Conservation (phyloP, 495 filamentous ascomycete genomes). For the Platismatia glauca region DNA sequence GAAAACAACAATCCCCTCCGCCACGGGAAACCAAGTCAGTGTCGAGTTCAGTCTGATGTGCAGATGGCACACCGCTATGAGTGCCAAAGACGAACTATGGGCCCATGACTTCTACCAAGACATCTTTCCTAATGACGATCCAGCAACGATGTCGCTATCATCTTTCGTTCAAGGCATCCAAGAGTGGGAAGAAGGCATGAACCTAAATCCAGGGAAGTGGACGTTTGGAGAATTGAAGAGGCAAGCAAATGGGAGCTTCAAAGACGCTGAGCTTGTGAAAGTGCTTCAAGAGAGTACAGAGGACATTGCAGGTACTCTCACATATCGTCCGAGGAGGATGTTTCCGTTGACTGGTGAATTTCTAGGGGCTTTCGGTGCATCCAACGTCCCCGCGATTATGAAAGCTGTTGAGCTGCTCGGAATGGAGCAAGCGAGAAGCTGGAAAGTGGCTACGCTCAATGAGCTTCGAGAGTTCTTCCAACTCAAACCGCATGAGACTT, state of each 20-base stretch:
- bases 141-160: neutral
- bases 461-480: constrained; percentile 69
- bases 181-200: constrained; percentile 11
- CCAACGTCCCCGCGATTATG: constrained; percentile 58
- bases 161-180: constrained; percentile 10
- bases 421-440: constrained; percentile 60
- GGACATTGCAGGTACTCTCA: constrained; percentile 29
- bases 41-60: constrained; percentile 47
- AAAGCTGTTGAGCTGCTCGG: constrained; percentile 63
- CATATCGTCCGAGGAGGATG: neutral
- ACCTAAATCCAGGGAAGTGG: constrained; percentile 25
- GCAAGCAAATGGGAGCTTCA: constrained; percentile 13
- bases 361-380: constrained; percentile 46
- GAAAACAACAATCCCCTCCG: neutral
- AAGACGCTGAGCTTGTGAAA: constrained; percentile 20
- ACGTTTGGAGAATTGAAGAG: constrained; percentile 16
- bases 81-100: constrained; percentile 39
- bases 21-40: constrained; percentile 39
- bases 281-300: constrained; percentile 22
- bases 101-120: constrained; percentile 28
- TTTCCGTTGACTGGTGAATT: neutral
- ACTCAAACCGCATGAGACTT: constrained; percentile 54
- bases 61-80: constrained; percentile 40
- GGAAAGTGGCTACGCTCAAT: constrained; percentile 64
- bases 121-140: constrained; percentile 1